phyloP scores from a whole-genome alignment of 176 grass and related monocot genomes.

The Bolboschoenus planiculmis region DNA sequence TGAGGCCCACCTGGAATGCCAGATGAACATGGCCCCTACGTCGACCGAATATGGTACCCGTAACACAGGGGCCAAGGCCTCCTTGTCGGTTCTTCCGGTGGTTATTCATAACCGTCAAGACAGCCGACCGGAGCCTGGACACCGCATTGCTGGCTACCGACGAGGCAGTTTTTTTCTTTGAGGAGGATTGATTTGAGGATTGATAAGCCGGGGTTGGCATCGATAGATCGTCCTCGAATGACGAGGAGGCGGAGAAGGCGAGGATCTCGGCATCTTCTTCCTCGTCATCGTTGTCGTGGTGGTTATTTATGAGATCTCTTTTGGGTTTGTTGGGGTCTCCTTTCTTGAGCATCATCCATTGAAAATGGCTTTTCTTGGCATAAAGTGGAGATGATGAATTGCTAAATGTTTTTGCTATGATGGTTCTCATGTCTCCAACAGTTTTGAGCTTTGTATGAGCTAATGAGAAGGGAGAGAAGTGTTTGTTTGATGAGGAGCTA shows the following conservation, averaged over 20 bases:
- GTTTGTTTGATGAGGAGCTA: not conserved
- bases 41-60: slow-evolving; percentile 87
- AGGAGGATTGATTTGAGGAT: not conserved
- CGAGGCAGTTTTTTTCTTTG: slow-evolving; percentile 3
- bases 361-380: slow-evolving; percentile 22
- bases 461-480: slow-evolving; percentile 8
- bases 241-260: slow-evolving; percentile 10
- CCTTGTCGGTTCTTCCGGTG: slow-evolving; percentile 25
- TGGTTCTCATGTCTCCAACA: slow-evolving; percentile 21
- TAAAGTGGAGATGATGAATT: slow-evolving; percentile 22
- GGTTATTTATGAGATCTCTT: not conserved
- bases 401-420: slow-evolving; percentile 26
- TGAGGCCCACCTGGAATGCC: slow-evolving; percentile 76
- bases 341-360: slow-evolving; percentile 25
- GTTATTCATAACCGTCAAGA: slow-evolving; percentile 54
- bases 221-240: slow-evolving; percentile 1
- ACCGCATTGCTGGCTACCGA: slow-evolving; percentile 31
- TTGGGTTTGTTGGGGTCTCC: slow-evolving; percentile 18
- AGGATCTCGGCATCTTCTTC: slow-evolving; percentile 26
- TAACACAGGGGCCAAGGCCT: slow-evolving; percentile 57
- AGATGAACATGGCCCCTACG: slow-evolving; percentile 67
- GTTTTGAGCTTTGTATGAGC: not conserved
- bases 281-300: not conserved
- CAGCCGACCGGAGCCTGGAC: slow-evolving; percentile 42
- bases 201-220: not conserved